Evolutionary conservation across 2,329 filamentous ascomycete species (phyloP).

Genomic region (Xylaria digitata): DNA sequence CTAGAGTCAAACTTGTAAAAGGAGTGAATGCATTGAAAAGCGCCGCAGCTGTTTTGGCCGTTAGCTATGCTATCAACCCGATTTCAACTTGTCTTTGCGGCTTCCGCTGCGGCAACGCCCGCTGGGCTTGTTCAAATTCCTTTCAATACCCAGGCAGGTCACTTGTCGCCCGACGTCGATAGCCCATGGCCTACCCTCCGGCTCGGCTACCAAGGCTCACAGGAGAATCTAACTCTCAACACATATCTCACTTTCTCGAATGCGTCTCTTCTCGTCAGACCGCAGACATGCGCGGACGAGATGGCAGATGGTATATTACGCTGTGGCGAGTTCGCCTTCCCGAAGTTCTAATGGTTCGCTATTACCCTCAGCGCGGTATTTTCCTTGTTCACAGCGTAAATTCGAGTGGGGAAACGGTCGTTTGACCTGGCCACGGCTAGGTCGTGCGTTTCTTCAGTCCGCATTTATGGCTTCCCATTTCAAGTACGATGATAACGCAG

Average conservation of each 20-base stretch:
- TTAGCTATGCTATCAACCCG: not conserved
- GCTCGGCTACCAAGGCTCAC: not conserved
- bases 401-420: not conserved
- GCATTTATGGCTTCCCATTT: slow-evolving; percentile 5
- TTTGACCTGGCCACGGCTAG: not conserved
- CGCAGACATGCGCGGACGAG: slow-evolving; percentile 1
- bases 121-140: not conserved
- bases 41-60: not conserved
- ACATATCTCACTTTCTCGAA: slow-evolving; percentile 7
- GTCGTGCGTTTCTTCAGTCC: slow-evolving; percentile 14
- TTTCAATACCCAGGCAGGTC: slow-evolving; percentile 4
- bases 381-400: not conserved
- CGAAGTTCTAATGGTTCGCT: not conserved
- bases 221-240: slow-evolving; percentile 4
- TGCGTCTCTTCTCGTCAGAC: slow-evolving; percentile 7
- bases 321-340: slow-evolving; percentile 1
- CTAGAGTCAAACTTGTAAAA: slow-evolving; percentile 5
- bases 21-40: not conserved
- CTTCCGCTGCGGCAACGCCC: not conserved
- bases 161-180: slow-evolving; percentile 5
- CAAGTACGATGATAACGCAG: slow-evolving; percentile 1
- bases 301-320: slow-evolving; percentile 1
- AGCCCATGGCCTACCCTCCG: not conserved
- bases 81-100: not conserved
- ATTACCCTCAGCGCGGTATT: not conserved